Base-by-base conservation (phyloP, 2,329 filamentous ascomycete species). In the Lithohypha guttulata region DNA sequence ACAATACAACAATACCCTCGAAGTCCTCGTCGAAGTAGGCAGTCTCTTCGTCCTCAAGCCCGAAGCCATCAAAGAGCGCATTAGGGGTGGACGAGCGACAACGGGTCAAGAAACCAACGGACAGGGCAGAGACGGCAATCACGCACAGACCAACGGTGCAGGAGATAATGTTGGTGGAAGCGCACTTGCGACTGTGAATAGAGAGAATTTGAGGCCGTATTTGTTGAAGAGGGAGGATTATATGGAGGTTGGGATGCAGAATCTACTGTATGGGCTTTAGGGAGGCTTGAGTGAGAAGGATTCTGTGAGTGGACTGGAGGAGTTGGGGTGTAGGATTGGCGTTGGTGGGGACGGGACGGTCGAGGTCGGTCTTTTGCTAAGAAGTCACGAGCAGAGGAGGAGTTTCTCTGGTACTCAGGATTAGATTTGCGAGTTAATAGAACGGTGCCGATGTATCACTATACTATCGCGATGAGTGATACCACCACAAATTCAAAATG, bases 41-140 rank as follows among this genome's bases (percentile, higher is more conserved):
- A 95, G 87, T 55, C 64, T 98, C 38, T 98, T 98, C 58, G 93
- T 98, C 47, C 84, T 98, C 53, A 84, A 85, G 2, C 76, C 80
- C 8, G 82, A 87, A 59, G 82, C 82, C 23, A 63, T 87, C 44
- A 68, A 76, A 34, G 82, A 87, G 61, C 72, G 81, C 42, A 58
- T 54, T 35, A 57, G 59, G 23, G 63, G 51, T 13, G 18, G 31
- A 11, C n/a, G 10, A 11, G 17, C n/a, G 4, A 13, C 53, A 54
- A 15, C 13, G 13, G 18, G 8, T 21, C 48, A 17, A 29, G 50
- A 17, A 67, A 68, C 17, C 75, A 69, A 43, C 77, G 71, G 36
- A 18, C 47, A 23, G 48, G 49, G 11, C 33, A 45, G n/a, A 42
- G 33, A 35, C n/a, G 33, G 10, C 6, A 20, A 25, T 7, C 20